Evolutionary conservation across 2,329 filamentous ascomycete species (phyloP), one percentile per base, ranked within the genome.

Genomic region (Malbranchea cinnamomea): DNA sequence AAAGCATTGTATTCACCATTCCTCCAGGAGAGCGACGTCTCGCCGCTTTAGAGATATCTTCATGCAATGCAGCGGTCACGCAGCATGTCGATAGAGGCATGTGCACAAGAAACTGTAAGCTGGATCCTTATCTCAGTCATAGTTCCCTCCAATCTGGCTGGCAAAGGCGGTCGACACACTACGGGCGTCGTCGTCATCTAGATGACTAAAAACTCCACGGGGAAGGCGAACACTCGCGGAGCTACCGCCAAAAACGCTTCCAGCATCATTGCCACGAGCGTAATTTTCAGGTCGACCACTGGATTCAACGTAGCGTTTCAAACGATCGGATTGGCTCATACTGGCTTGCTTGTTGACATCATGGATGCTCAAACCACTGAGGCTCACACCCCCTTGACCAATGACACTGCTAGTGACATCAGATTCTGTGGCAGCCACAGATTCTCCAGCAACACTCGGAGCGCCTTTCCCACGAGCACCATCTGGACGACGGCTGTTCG

Each of bases 161-260:
- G 87, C 85, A 60, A 95, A 98, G 28, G 85, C 85, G 30, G 89
- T 95, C 49, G 83, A 93, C 47, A 95, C 74, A 56, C 87, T 95
- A 59, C 89, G 83, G 47, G 89, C 83, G 51, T 95, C 89, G 42
- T 98, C 89, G 43, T 98, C 89, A 23, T 60, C 55, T 21, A 48
- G 39, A 32, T 56, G 50, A 14, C 59, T 54, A 9, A 53, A 48
- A 24, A 49, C 43, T 23, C 57, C 53, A 26, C 60, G 58, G 26
- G 60, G 59, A 37, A 63, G 57, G 30, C 65, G 58, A 36, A 60
- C 59, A 47, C 54, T 61, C 38, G 49, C 58, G 22, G 60, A 64
- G 45, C 76, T 78, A 35, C 59, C 63, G 31, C 71, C 75, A 48
- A 71, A 82, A 30, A 76, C 72, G 50, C 75, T 81, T 39, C 68